Conservation (phyloP, 805 yeast genomes). For the Starmera quercuum region DNA sequence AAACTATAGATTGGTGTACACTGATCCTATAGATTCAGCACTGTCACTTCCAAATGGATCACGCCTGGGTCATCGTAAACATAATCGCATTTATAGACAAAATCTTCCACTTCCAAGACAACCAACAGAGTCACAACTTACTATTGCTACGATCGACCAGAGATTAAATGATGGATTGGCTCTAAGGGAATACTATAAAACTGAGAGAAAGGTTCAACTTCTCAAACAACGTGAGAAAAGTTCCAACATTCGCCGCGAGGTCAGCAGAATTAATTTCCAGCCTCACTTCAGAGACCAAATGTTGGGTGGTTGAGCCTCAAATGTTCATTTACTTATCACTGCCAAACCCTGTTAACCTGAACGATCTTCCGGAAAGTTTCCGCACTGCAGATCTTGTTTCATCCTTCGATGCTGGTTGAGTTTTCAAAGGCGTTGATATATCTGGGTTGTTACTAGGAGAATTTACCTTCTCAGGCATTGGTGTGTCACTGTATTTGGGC, state of each 20-base stretch:
- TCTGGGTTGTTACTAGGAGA: slow-evolving; percentile 10
- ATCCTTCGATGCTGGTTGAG: slow-evolving; percentile 4
- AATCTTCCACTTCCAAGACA: slow-evolving; percentile 37
- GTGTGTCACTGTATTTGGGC: slow-evolving; percentile 17
- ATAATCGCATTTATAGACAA: slow-evolving; percentile 67
- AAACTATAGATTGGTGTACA: slow-evolving; percentile 27
- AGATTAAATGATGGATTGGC: slow-evolving; percentile 50
- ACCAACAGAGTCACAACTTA: slow-evolving; percentile 56
- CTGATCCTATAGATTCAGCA: slow-evolving; percentile 55
- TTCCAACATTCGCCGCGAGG: slow-evolving; percentile 39
- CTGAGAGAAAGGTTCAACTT: slow-evolving; percentile 36
- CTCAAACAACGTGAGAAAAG: slow-evolving; percentile 37
- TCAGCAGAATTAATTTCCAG: slow-evolving; percentile 73
- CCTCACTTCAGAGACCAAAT: slow-evolving; percentile 76
- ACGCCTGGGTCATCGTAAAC: slow-evolving; percentile 74
- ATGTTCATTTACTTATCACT: slow-evolving; percentile 12
- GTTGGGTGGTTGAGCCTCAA: slow-evolving; percentile 26
- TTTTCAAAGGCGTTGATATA: background rate
- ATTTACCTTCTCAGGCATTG: slow-evolving; percentile 10
- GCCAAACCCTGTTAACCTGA: slow-evolving; percentile 21
- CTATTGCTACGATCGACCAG: slow-evolving; percentile 72
- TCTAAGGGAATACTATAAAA: slow-evolving; percentile 48
- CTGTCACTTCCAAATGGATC: slow-evolving; percentile 71
- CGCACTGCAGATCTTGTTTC: slow-evolving; percentile 17
- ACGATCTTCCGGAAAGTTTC: slow-evolving; percentile 23